Evolutionary conservation across 176 grass and related monocot genomes (phyloP).

Genomic region (Ensete ventricosum): DNA sequence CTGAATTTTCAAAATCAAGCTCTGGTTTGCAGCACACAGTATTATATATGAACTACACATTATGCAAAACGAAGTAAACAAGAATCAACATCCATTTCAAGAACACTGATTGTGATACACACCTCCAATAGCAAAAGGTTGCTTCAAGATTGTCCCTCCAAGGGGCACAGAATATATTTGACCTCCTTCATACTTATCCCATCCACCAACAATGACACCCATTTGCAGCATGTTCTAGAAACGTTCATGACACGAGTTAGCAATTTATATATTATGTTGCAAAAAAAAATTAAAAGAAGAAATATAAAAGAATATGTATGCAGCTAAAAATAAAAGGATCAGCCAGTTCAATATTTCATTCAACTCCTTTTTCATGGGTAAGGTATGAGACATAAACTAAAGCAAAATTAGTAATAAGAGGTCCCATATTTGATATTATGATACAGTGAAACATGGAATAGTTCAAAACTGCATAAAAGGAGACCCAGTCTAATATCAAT

Average conservation of each 20-base stretch:
- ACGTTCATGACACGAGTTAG: not conserved
- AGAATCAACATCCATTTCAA: not conserved
- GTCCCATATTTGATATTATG: not conserved
- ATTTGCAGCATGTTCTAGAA: conserved; percentile 90
- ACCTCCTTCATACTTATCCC: conserved; percentile 94
- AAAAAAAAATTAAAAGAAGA: not conserved
- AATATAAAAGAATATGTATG: not conserved
- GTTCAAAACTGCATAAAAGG: not conserved
- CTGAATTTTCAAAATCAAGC: too few species aligned
- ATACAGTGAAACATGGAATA: not conserved
- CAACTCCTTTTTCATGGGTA: not conserved
- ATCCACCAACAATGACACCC: conserved; percentile 90
- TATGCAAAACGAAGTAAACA: too few species aligned
- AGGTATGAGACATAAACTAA: not conserved
- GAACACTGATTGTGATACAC: not conserved
- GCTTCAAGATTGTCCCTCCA: conserved; percentile 80
- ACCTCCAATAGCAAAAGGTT: conserved; percentile 96
- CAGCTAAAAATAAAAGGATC: not conserved
- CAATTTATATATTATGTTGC: too few species aligned
- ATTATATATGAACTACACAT: not conserved
- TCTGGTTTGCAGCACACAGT: not conserved
- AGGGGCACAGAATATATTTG: conserved; percentile 91
- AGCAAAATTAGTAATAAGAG: not conserved
- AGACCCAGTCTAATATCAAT: not conserved
- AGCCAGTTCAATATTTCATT: not conserved